Base-by-base conservation (phyloP, 306 rosid species). In the Quercus dentata region DNA sequence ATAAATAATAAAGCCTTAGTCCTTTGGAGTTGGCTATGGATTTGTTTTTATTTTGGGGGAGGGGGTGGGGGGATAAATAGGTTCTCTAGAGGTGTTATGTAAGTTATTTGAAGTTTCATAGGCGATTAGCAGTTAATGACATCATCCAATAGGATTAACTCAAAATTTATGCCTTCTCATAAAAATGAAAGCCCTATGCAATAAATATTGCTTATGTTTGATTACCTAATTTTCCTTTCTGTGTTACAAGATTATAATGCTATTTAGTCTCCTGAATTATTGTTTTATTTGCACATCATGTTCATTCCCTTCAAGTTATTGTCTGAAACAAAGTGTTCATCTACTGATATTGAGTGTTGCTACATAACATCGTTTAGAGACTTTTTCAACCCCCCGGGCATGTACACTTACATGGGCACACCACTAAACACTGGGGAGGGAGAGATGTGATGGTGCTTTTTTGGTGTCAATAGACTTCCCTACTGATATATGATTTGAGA, bases 401-500 rank as follows among this genome's bases (percentile, higher is more conserved):
- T 38, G 46, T 38, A 38, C 46, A 38, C 46, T 38, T 7, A 38
- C 46, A 38, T 38, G 44, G 44, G 44, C 10, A 38, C 11, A 7
- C 46, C 46, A 38, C 11, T 7, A 38, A 38, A 38, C 10, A 38
- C 46, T 38, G 3, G 46, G 46, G 46, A 38, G 46, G 46, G 3
- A 38, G 46, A 38, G 46, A 38, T 38, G 46, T 38, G 46, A 38
- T 7, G 46, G 3, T 38, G 11, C 46, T 7, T 38, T 38, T 38
- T 38, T 38, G 46, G 46, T 6, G 46, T 38, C 11, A 38, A 38
- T 38, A 38, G 46, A 38, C 46, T 38, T 38, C 0, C 3, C 46
- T 38, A 38, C 46, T 38, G 46, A 38, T 38, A 38, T 38, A 38
- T 56, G 20, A 78, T 69, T 70, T 31, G 65, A 83, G 71, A 77